Percentiles rank a stretch among this genome's conserved stretches.
These are phyloP conservation scores for Silene uniflora DNA, from an alignment of 148 eudicot species.

Conservation along the genomic window DNA sequence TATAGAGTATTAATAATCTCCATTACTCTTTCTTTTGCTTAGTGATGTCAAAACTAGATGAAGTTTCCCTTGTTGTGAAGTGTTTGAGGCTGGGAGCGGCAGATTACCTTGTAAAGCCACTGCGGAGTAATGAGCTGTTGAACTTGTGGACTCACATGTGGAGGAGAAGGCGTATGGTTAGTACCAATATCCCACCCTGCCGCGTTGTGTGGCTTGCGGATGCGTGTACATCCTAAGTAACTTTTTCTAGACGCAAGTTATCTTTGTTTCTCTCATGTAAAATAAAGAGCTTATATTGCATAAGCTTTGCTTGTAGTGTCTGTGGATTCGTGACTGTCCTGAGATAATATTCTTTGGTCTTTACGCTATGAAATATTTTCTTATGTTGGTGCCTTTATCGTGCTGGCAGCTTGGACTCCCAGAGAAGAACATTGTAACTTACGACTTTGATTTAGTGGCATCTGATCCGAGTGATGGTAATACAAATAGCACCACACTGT, in stretches of 20 bases:
- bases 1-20: constrained; percentile 3
- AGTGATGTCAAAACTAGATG: constrained; percentile 99
- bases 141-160: constrained; percentile 99
- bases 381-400: constrained; percentile 15
- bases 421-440: constrained; percentile 76
- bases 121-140: constrained; percentile 87
- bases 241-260: constrained; percentile 2
- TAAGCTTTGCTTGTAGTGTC: background rate
- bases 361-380: constrained; percentile 14
- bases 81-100: constrained; percentile 99
- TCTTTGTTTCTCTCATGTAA: background rate
- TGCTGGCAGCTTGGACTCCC: constrained; percentile 80
- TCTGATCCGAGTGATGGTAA: constrained; percentile 97
- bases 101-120: constrained; percentile 95
- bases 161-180: constrained; percentile 85
- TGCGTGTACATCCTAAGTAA: constrained; percentile 4
- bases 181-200: constrained; percentile 16
- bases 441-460: constrained; percentile 61
- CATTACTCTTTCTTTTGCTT: constrained; percentile 12
- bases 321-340: background rate
- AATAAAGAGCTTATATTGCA: background rate
- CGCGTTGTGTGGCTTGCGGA: constrained; percentile 19
- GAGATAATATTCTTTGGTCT: background rate
- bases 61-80: constrained; percentile 88
- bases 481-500: constrained; percentile 84